These are phyloP conservation scores for Kodamaea nitidulidarum DNA, from an alignment of 805 yeast species.

Conservation along the genomic window DNA sequence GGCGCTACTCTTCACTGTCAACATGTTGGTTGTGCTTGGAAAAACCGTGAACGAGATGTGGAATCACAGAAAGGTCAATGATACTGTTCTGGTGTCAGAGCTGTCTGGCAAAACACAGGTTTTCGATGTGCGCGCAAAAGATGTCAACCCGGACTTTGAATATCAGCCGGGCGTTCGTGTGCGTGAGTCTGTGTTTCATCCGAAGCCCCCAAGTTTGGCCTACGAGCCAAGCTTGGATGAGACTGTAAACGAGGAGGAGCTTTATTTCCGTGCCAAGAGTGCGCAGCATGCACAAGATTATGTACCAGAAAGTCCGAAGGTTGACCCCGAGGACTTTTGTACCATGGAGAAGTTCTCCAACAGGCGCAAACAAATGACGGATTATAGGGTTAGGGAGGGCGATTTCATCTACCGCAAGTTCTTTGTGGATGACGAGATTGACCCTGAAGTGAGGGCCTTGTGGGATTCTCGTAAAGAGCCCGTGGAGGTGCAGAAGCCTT, in stretches of 20 bases:
- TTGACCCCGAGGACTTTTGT: slow-evolving; percentile 2
- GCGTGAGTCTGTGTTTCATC: slow-evolving; percentile 5
- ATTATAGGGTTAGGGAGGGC: slow-evolving; percentile 59
- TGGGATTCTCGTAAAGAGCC: slow-evolving; percentile 44
- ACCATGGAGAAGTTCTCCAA: slow-evolving; percentile 11
- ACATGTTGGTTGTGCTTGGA: slow-evolving; percentile 27
- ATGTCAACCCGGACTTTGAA: slow-evolving; percentile 22
- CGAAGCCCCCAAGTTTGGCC: slow-evolving; percentile 8
- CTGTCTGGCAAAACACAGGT: background rate
- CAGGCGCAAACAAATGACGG: slow-evolving; percentile 25
- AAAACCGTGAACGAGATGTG: slow-evolving; percentile 22
- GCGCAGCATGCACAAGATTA: slow-evolving; percentile 9
- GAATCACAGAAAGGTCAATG: background rate
- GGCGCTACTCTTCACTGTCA: slow-evolving; percentile 26
- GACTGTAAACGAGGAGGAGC: slow-evolving; percentile 13
- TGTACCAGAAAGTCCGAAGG: background rate
- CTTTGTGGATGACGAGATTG: slow-evolving; percentile 39
- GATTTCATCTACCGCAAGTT: slow-evolving; percentile 47
- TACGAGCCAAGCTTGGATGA: slow-evolving; percentile 9
- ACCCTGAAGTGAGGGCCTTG: slow-evolving; percentile 47
- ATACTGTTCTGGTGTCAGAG: background rate
- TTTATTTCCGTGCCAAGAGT: slow-evolving; percentile 16
- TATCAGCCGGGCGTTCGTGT: slow-evolving; percentile 18
- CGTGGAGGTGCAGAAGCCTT: background rate
- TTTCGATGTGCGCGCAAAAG: no score